Base-by-base conservation (phyloP, 768 basidiomycete species). In the Hypsizygus marmoreus region DNA sequence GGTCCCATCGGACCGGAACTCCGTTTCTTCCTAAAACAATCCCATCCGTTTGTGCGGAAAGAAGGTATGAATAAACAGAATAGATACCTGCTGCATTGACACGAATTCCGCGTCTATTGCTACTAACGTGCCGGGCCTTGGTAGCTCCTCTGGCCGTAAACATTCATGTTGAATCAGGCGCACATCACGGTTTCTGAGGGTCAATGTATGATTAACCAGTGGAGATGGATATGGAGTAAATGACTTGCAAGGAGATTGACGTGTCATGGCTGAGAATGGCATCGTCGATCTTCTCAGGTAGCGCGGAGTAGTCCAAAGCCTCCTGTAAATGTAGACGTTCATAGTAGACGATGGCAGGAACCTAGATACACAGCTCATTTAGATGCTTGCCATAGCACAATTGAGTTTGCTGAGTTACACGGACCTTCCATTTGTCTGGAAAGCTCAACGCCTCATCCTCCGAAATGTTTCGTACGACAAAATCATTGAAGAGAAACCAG, bases 61-160 rank as follows among this genome's bases (percentile, higher is more conserved):
- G 16, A 34, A 31, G 17, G 19, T 14, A 40, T 12, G 44, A 19
- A 39, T 24, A 5, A 34, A 29, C 36, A 54, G 3, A 22, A 24
- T 43, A 38, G 58, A 36, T 50, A 88, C 91, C 74, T 94, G 91
- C 64, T 98, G 94, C 81, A 99, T 89, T 4, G 86, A 88, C 17
- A 99, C 95, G 60, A 99, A 99, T 60, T 99, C 95, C 1, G 95
- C 95, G 58, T 99, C 97, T 51, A 99, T 97, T 3, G 95, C 86
- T 28, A 99, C 85, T 31, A 95, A 69, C 4, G 88, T 95, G 10
- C 93, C 97, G 4, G 87, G 84, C 45, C 69, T 78, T 0, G 95
- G 95, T 6, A 97, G 66, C 64, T 99, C 97, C 12, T 84, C 80
- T 14, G 71, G 69, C 11, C 70, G 67, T 22, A 98, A 70, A 23